Percentiles rank a stretch among this genome's conserved stretches.
Evolutionary conservation across 768 basidiomycete genomes (phyloP).

Genomic region (Termitomyces sp.): DNA sequence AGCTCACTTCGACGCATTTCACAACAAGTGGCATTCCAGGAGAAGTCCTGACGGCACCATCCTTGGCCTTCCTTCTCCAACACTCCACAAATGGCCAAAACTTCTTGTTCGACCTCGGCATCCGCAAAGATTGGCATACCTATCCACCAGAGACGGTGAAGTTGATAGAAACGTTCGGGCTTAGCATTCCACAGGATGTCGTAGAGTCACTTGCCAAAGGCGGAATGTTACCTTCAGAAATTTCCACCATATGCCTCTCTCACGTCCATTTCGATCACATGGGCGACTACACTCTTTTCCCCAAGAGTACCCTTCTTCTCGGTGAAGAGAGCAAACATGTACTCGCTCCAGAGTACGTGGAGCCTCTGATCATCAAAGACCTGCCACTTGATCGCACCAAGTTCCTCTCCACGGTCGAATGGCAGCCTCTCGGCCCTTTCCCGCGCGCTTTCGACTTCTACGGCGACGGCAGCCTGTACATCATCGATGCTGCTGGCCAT

Average conservation of each 20-base stretch:
- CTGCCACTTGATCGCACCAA: conserved; percentile 12
- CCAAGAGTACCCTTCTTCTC: conserved; percentile 42
- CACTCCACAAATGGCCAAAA: conserved; percentile 38
- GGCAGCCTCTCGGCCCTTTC: conserved; percentile 17
- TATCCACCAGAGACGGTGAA: conserved; percentile 30
- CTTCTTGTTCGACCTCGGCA: conserved; percentile 55
- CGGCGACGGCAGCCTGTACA: conserved; percentile 54
- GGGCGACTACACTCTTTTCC: conserved; percentile 44
- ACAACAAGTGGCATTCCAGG: conserved; percentile 29
- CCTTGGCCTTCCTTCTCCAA: conserved; percentile 48
- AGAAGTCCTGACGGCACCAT: conserved; percentile 31
- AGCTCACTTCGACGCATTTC: conserved; percentile 32
- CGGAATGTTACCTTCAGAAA: conserved; percentile 37
- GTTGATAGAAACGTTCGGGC: conserved; percentile 20
- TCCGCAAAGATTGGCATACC: conserved; percentile 42
- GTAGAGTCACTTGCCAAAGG: conserved; percentile 47
- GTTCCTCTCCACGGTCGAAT: conserved; percentile 11
- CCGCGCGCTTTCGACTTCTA: conserved; percentile 49
- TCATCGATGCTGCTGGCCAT: conserved; percentile 58
- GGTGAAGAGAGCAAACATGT: conserved; percentile 34
- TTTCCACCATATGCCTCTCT: conserved; percentile 43
- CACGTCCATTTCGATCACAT: conserved; percentile 56
- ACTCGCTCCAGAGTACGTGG: conserved; percentile 18
- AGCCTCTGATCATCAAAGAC: conserved; percentile 6
- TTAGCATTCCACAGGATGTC: conserved; percentile 34